Conservation (phyloP, 2,329 filamentous ascomycete genomes). For the Thielaviopsis musarum region DNA sequence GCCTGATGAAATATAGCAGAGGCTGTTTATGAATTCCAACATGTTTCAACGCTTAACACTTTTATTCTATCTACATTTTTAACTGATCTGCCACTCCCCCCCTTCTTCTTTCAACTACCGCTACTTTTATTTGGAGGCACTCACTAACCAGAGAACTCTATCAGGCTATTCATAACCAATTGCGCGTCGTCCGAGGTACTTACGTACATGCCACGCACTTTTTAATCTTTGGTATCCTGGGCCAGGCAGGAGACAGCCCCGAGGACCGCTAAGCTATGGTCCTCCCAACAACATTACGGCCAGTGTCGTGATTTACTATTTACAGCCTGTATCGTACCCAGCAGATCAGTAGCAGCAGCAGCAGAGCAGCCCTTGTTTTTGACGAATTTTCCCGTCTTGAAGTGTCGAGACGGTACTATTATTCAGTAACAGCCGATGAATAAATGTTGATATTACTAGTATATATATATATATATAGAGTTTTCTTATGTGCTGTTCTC, state of each 20-base stretch:
- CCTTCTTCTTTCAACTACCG: neutral
- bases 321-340: neutral
- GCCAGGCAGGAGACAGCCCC: constrained; percentile 10
- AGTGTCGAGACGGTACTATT: neutral
- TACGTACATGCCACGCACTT: neutral
- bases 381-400: neutral
- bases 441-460: neutral
- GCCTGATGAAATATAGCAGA: constrained; percentile 27
- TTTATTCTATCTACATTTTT: constrained; percentile 13
- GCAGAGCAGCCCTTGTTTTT: neutral
- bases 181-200: neutral
- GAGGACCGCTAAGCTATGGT: neutral
- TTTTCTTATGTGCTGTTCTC: constrained; percentile 1
- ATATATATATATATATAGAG: neutral
- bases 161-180: neutral
- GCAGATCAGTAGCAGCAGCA: constrained; percentile 4
- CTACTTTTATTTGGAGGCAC: neutral
- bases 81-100: constrained; percentile 9
- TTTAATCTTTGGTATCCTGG: constrained; percentile 3
- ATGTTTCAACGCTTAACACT: constrained; percentile 11
- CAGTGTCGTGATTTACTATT: neutral
- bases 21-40: constrained; percentile 29
- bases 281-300: neutral
- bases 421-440: neutral
- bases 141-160: constrained; percentile 7